phyloP scores from a whole-genome alignment of 495 filamentous ascomycete genomes.

The Lophiotrema nucula region DNA sequence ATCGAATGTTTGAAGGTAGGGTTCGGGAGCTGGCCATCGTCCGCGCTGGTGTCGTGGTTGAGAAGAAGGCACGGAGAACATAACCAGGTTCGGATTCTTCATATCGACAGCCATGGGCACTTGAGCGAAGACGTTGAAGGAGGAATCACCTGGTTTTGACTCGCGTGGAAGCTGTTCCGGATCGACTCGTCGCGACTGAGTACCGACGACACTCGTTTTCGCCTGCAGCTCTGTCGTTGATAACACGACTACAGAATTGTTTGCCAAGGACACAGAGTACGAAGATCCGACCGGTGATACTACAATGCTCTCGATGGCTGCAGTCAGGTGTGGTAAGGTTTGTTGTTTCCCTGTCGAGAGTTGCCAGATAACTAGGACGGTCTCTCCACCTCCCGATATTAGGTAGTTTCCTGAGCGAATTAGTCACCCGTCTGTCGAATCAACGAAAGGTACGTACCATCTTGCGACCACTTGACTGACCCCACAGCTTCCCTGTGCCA shows the following conservation, averaged over 20 bases:
- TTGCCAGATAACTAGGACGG: constrained; percentile 93
- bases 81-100: constrained; percentile 54
- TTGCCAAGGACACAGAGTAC: constrained; percentile 79
- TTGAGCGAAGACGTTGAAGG: constrained; percentile 6
- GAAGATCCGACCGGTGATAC: constrained; percentile 75
- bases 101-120: constrained; percentile 58
- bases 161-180: constrained; percentile 66
- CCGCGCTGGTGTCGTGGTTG: constrained; percentile 42
- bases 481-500: constrained; percentile 87
- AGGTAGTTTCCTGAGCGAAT: constrained; percentile 77
- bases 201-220: constrained; percentile 73
- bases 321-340: constrained; percentile 82
- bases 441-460: constrained; percentile 62
- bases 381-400: constrained; percentile 87
- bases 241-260: constrained; percentile 85
- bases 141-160: constrained; percentile 55
- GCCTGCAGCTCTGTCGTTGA: constrained; percentile 85
- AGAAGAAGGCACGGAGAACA: constrained; percentile 58
- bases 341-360: constrained; percentile 78
- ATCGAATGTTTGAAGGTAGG: constrained; percentile 81
- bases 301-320: constrained; percentile 75
- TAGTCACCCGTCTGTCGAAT: constrained; percentile 1
- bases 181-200: constrained; percentile 56
- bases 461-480: constrained; percentile 80
- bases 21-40: constrained; percentile 41